These are phyloP conservation scores for Darksidea phi DNA, from an alignment of 495 filamentous ascomycete species.

Conservation along the genomic window DNA sequence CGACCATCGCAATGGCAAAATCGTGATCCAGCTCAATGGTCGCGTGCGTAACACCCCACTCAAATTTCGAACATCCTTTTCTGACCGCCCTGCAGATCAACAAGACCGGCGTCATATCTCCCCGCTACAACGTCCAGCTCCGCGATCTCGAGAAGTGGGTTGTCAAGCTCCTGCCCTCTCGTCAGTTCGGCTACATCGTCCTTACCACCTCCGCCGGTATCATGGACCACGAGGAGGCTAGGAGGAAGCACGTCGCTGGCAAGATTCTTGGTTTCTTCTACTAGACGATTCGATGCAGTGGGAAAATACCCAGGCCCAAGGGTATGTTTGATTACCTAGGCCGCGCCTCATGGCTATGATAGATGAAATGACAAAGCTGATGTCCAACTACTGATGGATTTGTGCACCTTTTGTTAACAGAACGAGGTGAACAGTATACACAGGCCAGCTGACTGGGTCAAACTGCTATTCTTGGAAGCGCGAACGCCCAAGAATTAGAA, in stretches of 20 bases:
- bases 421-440: too few relatives aligned
- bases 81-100: slow-evolving; percentile 65
- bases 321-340: too few relatives aligned
- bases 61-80: slow-evolving; percentile 36
- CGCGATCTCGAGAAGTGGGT: slow-evolving; percentile 97
- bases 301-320: background rate
- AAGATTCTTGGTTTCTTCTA: slow-evolving; percentile 98
- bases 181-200: slow-evolving; percentile 99
- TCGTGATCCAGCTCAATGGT: slow-evolving; percentile 91
- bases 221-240: slow-evolving; percentile 99
- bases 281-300: slow-evolving; percentile 47
- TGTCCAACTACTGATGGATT: too few relatives aligned
- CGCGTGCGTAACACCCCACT: slow-evolving; percentile 46
- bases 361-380: too few relatives aligned
- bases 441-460: too few relatives aligned
- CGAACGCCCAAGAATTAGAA: too few relatives aligned
- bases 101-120: slow-evolving; percentile 98
- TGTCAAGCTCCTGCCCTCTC: slow-evolving; percentile 93
- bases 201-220: slow-evolving; percentile 98
- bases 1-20: slow-evolving; percentile 98
- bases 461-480: too few relatives aligned
- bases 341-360: too few relatives aligned
- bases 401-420: too few relatives aligned
- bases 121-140: slow-evolving; percentile 97
- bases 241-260: slow-evolving; percentile 94